Evolutionary conservation across 352 stramenopile genomes (phyloP), one percentile per base, ranked within the genome.

Genomic region (Phytophthora multivora): DNA sequence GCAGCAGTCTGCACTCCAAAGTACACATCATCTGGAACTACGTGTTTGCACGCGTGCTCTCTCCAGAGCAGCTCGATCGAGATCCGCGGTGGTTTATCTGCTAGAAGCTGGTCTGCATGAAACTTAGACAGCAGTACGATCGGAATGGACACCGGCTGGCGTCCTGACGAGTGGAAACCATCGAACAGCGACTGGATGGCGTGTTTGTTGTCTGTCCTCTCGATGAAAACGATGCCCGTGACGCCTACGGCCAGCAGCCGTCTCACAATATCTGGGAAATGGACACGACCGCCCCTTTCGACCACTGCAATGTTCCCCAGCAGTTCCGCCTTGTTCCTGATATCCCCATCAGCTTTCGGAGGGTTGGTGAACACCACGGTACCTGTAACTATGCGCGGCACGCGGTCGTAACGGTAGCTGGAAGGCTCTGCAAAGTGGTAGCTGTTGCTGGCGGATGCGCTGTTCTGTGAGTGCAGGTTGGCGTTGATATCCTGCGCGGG

Each of bases 191-290:
- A 87, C 39, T 91, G 82, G 39, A 76, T 87, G 50, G 73, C 75
- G 7, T 73, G 69, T 11, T 78, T 79, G 39, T 79, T 88, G 31
- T 79, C 74, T 30, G 64, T 71, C 31, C 70, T 71, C 63, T 95
- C 86, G 42, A 95, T 77, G 56, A 95, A 93, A 21, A 95, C 79
- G 56, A 87, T 89, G 15, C 81, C 86, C 13, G 75, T 67, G 31
- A 88, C 84, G 2, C 85, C 86, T 0, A 72, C 76, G 4, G 80
- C 77, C 42, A 95, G 46, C 16, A 95, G 28, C 21, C 83, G 80
- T 8, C 86, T 75, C 47, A 93, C 80, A 51, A 95, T 93, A 40
- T 95, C 86, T 13, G 86, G 86, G 54, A 95, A 95, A 56, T 95
- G 86, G 33, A 93, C 69, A 36, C 86, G 77, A 2, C 86, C 84